Conservation (phyloP, 179 eudicot species). For the Carnegiea gigantea region DNA sequence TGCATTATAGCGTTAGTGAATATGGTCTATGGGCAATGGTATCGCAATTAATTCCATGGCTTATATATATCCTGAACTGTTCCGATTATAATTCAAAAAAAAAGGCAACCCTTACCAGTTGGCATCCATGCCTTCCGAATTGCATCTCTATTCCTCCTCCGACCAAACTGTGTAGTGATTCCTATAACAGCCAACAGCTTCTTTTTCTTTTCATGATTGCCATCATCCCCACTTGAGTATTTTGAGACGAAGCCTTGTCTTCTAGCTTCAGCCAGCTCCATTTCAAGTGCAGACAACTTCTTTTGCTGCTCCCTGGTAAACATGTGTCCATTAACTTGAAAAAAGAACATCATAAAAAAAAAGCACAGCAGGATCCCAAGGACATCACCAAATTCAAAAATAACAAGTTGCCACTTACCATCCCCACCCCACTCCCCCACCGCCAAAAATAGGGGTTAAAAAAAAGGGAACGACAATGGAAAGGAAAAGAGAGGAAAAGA, state of each 20-base stretch:
- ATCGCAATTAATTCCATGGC: neutral
- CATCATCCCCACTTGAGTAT: conserved; percentile 39
- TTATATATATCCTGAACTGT: neutral
- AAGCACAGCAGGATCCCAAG: neutral
- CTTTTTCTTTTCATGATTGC: conserved; percentile 39
- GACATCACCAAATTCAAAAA: neutral
- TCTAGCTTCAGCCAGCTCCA: conserved; percentile 73
- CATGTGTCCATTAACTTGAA: conserved; percentile 12
- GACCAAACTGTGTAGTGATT: conserved; percentile 70
- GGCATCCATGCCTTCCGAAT: conserved; percentile 97
- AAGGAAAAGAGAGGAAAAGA: neutral
- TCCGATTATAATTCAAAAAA: conserved; percentile 4
- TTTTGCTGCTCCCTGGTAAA: conserved; percentile 70
- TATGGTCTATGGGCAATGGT: neutral
- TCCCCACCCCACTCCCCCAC: neutral
- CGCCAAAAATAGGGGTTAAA: neutral
- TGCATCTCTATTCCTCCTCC: conserved; percentile 77
- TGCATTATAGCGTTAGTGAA: neutral
- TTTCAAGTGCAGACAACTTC: conserved; percentile 69
- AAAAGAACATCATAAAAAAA: neutral
- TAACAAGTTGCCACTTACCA: neutral
- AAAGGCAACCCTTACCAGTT: conserved; percentile 46
- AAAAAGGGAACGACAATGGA: neutral
- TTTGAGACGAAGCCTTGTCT: conserved; percentile 63
- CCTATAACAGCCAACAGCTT: conserved; percentile 76